Evolutionary conservation across 768 basidiomycete species (phyloP).

Genomic region (Pulveroboletus sp.): DNA sequence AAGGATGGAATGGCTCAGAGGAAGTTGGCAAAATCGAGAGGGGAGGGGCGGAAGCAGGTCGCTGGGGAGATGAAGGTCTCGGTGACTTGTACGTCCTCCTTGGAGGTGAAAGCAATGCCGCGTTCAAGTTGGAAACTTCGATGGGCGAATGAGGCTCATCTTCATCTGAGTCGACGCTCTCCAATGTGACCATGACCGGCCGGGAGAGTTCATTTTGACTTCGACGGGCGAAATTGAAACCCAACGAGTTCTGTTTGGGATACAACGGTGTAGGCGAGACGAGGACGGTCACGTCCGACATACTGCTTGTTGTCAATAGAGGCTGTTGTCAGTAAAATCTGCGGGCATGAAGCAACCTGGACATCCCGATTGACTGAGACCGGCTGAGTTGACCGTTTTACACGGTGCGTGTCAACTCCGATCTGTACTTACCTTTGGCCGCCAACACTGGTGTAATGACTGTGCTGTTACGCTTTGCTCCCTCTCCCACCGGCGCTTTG

Average conservation of each 20-base stretch:
- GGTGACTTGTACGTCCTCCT: slow-evolving; percentile 25
- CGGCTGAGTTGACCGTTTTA: background rate
- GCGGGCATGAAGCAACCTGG: background rate
- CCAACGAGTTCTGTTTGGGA: slow-evolving; percentile 17
- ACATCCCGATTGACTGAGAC: background rate
- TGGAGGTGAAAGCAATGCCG: slow-evolving; percentile 24
- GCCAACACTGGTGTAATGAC: slow-evolving; percentile 26
- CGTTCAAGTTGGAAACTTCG: slow-evolving; percentile 17
- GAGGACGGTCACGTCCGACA: slow-evolving; percentile 32
- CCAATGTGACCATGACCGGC: slow-evolving; percentile 32
- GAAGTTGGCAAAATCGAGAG: slow-evolving; percentile 1
- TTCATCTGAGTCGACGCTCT: slow-evolving; percentile 23
- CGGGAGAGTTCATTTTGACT: slow-evolving; percentile 25
- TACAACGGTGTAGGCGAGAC: slow-evolving; percentile 29
- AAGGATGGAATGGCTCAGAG: background rate
- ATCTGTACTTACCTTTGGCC: background rate
- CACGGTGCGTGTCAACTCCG: background rate
- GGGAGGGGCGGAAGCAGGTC: slow-evolving; percentile 25
- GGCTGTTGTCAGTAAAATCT: background rate
- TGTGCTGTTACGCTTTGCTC: slow-evolving; percentile 85
- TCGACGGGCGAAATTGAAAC: slow-evolving; percentile 30
- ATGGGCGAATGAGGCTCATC: slow-evolving; percentile 22
- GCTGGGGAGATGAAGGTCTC: slow-evolving; percentile 7
- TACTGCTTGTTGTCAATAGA: slow-evolving; percentile 1
- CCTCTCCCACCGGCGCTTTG: slow-evolving; percentile 91